phyloP scores from a whole-genome alignment of 2,329 filamentous ascomycete genomes.

The Endothia cerciana region DNA sequence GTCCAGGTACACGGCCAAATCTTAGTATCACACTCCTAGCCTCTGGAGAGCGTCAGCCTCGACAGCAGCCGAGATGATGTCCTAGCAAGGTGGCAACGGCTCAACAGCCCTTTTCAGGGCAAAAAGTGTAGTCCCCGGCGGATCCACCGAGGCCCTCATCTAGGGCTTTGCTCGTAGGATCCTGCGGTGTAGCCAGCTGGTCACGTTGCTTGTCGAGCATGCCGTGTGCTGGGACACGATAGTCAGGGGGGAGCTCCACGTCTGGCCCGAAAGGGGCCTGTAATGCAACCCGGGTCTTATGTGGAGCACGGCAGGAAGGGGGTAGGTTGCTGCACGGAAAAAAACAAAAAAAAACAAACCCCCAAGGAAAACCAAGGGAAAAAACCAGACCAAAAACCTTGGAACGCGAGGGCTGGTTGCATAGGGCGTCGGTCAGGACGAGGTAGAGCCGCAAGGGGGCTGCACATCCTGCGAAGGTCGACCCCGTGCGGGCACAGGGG shows the following conservation, averaged over 20 bases:
- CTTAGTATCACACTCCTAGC: neutral
- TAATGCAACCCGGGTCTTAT: neutral
- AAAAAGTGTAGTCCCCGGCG: constrained; percentile 4
- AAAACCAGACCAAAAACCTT: neutral
- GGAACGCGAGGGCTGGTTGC: neutral
- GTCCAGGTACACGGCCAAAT: neutral
- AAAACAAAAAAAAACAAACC: too few species aligned
- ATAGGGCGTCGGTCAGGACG: constrained; percentile 1
- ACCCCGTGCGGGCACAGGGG: neutral
- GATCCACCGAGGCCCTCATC: constrained; percentile 6
- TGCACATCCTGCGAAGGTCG: constrained; percentile 2
- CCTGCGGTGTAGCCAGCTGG: neutral
- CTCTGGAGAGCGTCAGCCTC: neutral
- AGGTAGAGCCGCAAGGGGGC: neutral
- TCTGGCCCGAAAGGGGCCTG: neutral
- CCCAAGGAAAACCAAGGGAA: too few species aligned
- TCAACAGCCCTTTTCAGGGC: constrained; percentile 2
- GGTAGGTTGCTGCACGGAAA: neutral
- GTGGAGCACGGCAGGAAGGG: neutral
- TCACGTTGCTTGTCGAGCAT: neutral
- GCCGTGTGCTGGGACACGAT: neutral
- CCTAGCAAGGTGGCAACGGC: neutral
- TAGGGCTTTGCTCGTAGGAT: constrained; percentile 1
- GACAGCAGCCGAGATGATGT: constrained; percentile 6
- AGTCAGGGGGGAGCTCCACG: neutral